Percentiles rank a stretch among this genome's conserved stretches.
Evolutionary conservation across 2,329 filamentous ascomycete genomes (phyloP).

Genomic region (Colletotrichum lupini): DNA sequence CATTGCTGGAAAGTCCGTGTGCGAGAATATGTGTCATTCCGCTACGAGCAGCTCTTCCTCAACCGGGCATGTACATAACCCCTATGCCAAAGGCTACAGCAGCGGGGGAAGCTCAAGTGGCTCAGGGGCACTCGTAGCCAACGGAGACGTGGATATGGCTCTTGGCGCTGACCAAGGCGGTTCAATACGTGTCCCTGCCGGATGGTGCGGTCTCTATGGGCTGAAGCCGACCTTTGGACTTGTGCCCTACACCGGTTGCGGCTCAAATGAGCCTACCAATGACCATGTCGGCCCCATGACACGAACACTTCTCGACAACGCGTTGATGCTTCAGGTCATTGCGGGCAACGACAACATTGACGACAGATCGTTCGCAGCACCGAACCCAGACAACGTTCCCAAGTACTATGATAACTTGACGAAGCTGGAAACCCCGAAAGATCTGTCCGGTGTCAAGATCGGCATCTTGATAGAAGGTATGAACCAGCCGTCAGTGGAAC

Average conservation of each 20-base stretch:
- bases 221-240: constrained; percentile 54
- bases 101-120: constrained; percentile 46
- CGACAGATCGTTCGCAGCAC: constrained; percentile 41
- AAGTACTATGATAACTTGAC: constrained; percentile 49
- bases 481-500: constrained; percentile 6
- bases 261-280: constrained; percentile 52
- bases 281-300: constrained; percentile 58
- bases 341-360: constrained; percentile 58
- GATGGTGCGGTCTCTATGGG: constrained; percentile 46
- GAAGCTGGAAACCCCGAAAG: constrained; percentile 49
- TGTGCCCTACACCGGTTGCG: constrained; percentile 56
- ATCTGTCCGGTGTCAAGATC: constrained; percentile 48
- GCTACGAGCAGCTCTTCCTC: constrained; percentile 42
- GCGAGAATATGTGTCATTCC: constrained; percentile 45
- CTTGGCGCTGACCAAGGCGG: constrained; percentile 47
- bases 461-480: constrained; percentile 44
- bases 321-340: constrained; percentile 50
- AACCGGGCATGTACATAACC: constrained; percentile 44
- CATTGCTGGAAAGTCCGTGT: constrained; percentile 42
- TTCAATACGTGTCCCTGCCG: constrained; percentile 45
- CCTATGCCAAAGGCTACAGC: constrained; percentile 40
- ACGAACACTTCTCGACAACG: constrained; percentile 50
- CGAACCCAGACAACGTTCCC: constrained; percentile 52
- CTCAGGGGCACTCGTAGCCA: constrained; percentile 43
- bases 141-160: constrained; percentile 40